A percentile compares a stretch with the other conserved stretches of the same genome.
Evolutionary conservation across 768 basidiomycete genomes (phyloP).

Genomic region (Auricularia auricula-judae): DNA sequence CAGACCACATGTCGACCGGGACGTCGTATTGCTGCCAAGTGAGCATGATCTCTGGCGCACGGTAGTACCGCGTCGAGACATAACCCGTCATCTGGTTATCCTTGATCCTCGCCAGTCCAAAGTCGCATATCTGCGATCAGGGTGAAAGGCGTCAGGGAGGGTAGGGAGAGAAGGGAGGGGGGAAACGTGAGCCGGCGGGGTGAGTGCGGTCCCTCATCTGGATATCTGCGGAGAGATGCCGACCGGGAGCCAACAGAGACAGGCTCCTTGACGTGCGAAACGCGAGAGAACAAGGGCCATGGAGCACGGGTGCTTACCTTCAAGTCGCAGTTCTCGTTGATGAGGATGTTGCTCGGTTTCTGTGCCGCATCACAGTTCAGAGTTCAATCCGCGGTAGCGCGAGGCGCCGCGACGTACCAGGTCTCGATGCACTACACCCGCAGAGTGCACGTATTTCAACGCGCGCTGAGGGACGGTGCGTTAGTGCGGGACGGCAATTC

Average conservation of each 20-base stretch:
- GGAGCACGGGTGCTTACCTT: constrained; percentile 38
- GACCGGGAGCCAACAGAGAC: no score
- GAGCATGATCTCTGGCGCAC: constrained; percentile 91
- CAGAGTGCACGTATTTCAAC: constrained; percentile 82
- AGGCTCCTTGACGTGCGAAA: no score
- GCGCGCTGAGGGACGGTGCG: constrained; percentile 43
- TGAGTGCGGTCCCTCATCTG: no score
- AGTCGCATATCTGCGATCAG: constrained; percentile 69
- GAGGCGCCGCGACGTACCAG: constrained; percentile 16
- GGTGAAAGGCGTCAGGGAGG: not conserved
- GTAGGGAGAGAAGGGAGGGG: no score
- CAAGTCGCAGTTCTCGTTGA: constrained; percentile 84
- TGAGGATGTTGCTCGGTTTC: constrained; percentile 79
- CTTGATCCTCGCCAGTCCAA: constrained; percentile 69
- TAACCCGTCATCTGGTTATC: constrained; percentile 50
- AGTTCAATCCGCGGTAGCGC: no score
- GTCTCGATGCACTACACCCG: constrained; percentile 69
- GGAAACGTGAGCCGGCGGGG: no score
- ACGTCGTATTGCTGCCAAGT: constrained; percentile 99
- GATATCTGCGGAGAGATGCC: no score
- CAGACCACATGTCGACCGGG: constrained; percentile 67
- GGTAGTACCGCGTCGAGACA: constrained; percentile 88
- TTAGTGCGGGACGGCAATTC: not conserved
- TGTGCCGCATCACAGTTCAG: not conserved
- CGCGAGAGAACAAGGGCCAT: not conserved